Percentiles rank a stretch among this genome's conserved stretches.
phyloP scores from a whole-genome alignment of 1,284 basidiomycete genomes.

The Peniophora sp. region DNA sequence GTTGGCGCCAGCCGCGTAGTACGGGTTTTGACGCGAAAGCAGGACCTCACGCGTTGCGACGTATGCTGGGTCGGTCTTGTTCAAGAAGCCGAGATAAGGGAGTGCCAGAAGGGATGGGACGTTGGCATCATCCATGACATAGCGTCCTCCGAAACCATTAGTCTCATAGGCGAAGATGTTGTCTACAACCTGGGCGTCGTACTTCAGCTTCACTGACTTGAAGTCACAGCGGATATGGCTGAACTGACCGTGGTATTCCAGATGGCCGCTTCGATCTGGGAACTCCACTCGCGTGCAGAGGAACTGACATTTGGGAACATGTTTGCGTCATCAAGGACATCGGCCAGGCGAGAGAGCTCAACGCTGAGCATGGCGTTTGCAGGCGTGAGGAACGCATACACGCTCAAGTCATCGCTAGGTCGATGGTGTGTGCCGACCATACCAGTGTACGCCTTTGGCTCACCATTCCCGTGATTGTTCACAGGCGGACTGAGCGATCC shows the following conservation, averaged over 20 bases:
- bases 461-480: slow-evolving; percentile 57
- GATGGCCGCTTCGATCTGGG: slow-evolving; percentile 50
- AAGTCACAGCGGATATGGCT: background rate
- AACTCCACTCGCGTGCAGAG: slow-evolving; percentile 50
- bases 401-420: slow-evolving; percentile 67
- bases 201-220: too few relatives aligned
- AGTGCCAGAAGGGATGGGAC: slow-evolving; percentile 74
- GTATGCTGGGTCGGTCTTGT: slow-evolving; percentile 50
- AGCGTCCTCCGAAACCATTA: slow-evolving; percentile 63
- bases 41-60: slow-evolving; percentile 53
- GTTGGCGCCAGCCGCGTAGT: slow-evolving; percentile 53
- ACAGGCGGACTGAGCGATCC: slow-evolving; percentile 59
- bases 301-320: slow-evolving; percentile 42
- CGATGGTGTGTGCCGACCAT: slow-evolving; percentile 69
- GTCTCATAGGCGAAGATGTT: slow-evolving; percentile 72
- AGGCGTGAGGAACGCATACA: slow-evolving; percentile 65
- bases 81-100: slow-evolving; percentile 70
- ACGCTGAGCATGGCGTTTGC: slow-evolving; percentile 78
- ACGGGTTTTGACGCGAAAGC: slow-evolving; percentile 60
- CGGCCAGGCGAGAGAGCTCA: slow-evolving; percentile 53
- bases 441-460: slow-evolving; percentile 56
- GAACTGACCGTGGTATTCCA: slow-evolving; percentile 52
- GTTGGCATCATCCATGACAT: slow-evolving; percentile 78
- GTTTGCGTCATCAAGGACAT: slow-evolving; percentile 45
- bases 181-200: slow-evolving; percentile 37